Base-by-base conservation (phyloP, 345 rosid genomes). In the Ricinus communis region DNA sequence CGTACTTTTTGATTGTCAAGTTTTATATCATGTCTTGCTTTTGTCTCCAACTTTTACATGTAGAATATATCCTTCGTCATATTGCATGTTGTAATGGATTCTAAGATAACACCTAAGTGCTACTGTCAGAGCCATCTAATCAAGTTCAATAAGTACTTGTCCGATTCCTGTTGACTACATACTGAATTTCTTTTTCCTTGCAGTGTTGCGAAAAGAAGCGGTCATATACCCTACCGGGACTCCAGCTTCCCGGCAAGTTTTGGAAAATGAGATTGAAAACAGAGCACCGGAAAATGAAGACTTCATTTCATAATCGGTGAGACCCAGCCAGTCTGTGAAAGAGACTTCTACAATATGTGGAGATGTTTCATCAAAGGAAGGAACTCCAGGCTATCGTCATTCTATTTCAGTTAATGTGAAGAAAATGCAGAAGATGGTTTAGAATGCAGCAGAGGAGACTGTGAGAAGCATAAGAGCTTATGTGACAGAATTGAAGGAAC, bases 401-500 rank as follows among this genome's bases (percentile, higher is more conserved):
- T 83, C 93, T 74, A 87, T 97, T 78, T 91, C 97, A 53, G 97
- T 92, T 41, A 91, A 95, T 77, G 92, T 95, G 97, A 95, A 87
- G 83, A 95, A 90, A 81, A 95, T 95, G 99, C 95, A 89, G 88
- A 90, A 90, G 71, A 90, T 95, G 99, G 92, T 91, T 77, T 96
- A 92, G 76, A 95, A 85, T 84, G 99, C 99, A 45, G 97, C 99
- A n/a, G 97, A 94, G 83, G 99, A 94, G 86, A 94, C 91, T 68
- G 99, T 94, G 65, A 86, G 99, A 84, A 91, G 90, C 86, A 94
- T 94, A 74, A 78, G 93, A 82, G 82, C 95, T 33, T 94, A 94
- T 65, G 97, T 94, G 41, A 94, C 97, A 0, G 97, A 91, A 79
- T 83, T 94, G 76, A 94, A 94, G 80, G 97, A 94, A 79, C 97